Evolutionary conservation across 169 alveolate species (phyloP), one percentile per base, ranked within the genome.

Genomic region (Cyclospora cayetanensis): DNA sequence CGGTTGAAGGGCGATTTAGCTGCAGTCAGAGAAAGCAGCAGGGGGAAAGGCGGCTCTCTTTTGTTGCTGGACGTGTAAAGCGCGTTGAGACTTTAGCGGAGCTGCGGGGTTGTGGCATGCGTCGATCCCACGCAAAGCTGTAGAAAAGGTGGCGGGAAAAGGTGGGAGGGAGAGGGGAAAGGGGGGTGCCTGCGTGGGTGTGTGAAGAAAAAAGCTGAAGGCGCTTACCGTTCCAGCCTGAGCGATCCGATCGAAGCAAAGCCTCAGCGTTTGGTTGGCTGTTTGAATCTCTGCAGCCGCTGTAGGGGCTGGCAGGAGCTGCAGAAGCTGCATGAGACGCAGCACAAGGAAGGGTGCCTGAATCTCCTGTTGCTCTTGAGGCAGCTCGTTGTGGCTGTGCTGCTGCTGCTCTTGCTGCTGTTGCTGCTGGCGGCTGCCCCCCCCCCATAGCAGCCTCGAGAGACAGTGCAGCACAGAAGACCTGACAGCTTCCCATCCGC

Each of bases 391-490:
- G n/a, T n/a, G n/a, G n/a, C n/a, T n/a, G n/a, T 55, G 70, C 70
- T 55, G 70, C 29, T 46, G 60, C 60, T 7, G 60, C 7, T 7
- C 60, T 15, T 46, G 7, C 15, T 46, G 60, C 60, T 46, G 7
- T 46, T 46, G 60, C 60, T 46, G 60, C 15, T 46, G 60, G 7
- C 15, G 60, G n/a, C 15, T 46, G 60, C 60, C 60, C 15, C 15
- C 15, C 15, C 60, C 15, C 15, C 15, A 11, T 46, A 46, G 60
- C 60, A 46, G 60, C 60, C 70, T 55, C 31, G 70, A 20, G 15
- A 55, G 70, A 29, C 70, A 55, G 70, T 55, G 70, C 70, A 55
- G 70, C 70, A 55, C 70, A 22, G 70, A 55, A 55, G 70, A 55
- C 70, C 70, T 7, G 70, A 55, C 70, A 15, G 70, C 70, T 4